Evolutionary conservation across 2,329 filamentous ascomycete species (phyloP).

Genomic region (Penicillium sp.): DNA sequence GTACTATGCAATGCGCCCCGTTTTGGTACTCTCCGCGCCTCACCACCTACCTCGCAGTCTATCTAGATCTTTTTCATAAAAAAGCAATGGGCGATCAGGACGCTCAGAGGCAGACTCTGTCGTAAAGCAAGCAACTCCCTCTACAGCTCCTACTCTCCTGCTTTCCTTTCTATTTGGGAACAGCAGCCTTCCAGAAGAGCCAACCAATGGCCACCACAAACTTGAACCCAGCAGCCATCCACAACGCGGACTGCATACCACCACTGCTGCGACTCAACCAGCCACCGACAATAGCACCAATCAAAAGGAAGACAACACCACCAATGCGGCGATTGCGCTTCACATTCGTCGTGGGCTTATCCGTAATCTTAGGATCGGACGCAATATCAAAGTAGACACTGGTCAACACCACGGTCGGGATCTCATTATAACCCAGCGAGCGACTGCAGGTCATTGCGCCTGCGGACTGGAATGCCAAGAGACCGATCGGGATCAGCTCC

Average conservation of each 20-base stretch:
- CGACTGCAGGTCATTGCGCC: constrained; percentile 53
- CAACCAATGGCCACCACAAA: constrained; percentile 44
- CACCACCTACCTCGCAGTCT: constrained; percentile 1
- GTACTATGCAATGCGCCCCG: constrained; percentile 1
- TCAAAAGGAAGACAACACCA: constrained; percentile 45
- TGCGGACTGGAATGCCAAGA: constrained; percentile 54
- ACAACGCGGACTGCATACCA: constrained; percentile 52
- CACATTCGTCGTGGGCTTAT: constrained; percentile 44
- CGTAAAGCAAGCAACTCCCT: background rate
- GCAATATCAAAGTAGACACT: constrained; percentile 55
- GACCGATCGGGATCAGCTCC: constrained; percentile 50
- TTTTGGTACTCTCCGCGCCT: background rate
- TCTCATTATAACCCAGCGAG: constrained; percentile 50
- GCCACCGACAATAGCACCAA: constrained; percentile 51
- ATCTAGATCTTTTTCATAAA: background rate
- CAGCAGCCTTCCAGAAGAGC: constrained; percentile 45
- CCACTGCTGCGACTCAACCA: constrained; percentile 51
- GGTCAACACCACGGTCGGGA: constrained; percentile 55
- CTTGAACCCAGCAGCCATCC: constrained; percentile 52
- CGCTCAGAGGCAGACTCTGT: background rate
- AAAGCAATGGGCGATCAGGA: too few relatives aligned
- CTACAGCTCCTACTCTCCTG: background rate
- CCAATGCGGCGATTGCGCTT: constrained; percentile 48
- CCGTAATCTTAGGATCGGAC: constrained; percentile 46
- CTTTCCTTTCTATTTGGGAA: constrained; percentile 26